Percentiles rank a stretch among this genome's conserved stretches.
Conservation (phyloP, 2,329 filamentous ascomycete species). For the Colletotrichum nymphaeae region DNA sequence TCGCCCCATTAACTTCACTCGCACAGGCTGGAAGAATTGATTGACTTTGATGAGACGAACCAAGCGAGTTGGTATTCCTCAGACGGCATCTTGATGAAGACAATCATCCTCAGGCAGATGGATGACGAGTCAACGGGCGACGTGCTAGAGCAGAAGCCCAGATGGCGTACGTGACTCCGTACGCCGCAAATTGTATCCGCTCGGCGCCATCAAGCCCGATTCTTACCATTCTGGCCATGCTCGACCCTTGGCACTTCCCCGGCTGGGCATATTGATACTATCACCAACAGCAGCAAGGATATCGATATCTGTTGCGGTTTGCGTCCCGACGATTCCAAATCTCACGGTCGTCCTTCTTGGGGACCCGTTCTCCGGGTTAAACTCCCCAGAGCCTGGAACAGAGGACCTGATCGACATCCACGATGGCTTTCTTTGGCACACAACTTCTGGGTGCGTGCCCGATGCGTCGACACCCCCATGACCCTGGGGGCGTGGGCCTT, state of each 20-base stretch:
- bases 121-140: slow-evolving; percentile 25
- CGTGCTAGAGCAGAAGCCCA: neutral
- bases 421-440: neutral
- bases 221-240: neutral
- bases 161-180: neutral
- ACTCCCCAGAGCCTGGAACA: slow-evolving; percentile 28
- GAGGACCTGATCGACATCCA: slow-evolving; percentile 25
- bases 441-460: neutral
- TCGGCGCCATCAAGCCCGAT: neutral
- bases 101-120: slow-evolving; percentile 11
- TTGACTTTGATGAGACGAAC: slow-evolving; percentile 34
- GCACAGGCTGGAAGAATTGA: slow-evolving; percentile 5
- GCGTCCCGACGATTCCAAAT: slow-evolving; percentile 3
- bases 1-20: neutral
- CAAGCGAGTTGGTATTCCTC: slow-evolving; percentile 3
- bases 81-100: slow-evolving; percentile 5
- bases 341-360: neutral
- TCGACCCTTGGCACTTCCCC: neutral
- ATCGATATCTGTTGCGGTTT: neutral
- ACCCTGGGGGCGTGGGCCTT: slow-evolving; percentile 16
- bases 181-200: neutral
- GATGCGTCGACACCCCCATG: slow-evolving; percentile 11
- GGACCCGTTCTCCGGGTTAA: slow-evolving; percentile 3
- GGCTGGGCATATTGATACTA: neutral
- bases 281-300: slow-evolving; percentile 12